Evolutionary conservation across 805 yeast species (phyloP), one percentile per base, ranked within the genome.

Genomic region (Blastobotrys attinorum): DNA sequence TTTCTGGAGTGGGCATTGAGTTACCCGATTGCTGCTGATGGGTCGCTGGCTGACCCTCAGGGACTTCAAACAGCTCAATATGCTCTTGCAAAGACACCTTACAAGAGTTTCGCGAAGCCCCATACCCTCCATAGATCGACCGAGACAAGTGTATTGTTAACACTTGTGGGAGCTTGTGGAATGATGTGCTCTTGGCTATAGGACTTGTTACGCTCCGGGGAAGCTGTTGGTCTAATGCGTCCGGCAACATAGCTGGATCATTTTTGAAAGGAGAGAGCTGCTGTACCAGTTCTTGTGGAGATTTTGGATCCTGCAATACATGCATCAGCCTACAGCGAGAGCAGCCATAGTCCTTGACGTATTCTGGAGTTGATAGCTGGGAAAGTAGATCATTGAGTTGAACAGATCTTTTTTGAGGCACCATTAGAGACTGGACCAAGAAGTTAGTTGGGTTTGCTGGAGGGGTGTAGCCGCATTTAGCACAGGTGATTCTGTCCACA

Each of bases 121-220:
- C 75, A 34, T 76, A 76, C 6, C 83, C 86, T 39, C 76, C 72
- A 57, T 74, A 88, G 34, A 83, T 73, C 0, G 97, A 89, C 54
- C 97, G 70, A 7, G 96, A 86, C 34, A 92, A 63, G 60, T 90
- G 97, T n/a, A 90, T 64, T 0, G 84, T 75, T 40, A 92, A 68
- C 4, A 85, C 65, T 43, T 74, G 70, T 0, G 98, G 97, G 3
- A 85, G 75, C 43, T 72, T 71, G 10, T 76, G 69, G 33, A 87
- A 71, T 20, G 71, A 69, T 0, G 81, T 76, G 48, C 72, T 74
- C 56, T 85, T 83, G 25, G 77, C 74, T 3, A 90, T 86, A 0
- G 80, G 75, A 0, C 90, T 75, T 36, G 76, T 74, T 3, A 84
- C 57, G 7, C 62, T 55, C 20, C 69, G 63, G 2, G 78, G 62